Evolutionary conservation across 208 protist species (phyloP).

Genomic region (Trypanosoma caninum): DNA sequence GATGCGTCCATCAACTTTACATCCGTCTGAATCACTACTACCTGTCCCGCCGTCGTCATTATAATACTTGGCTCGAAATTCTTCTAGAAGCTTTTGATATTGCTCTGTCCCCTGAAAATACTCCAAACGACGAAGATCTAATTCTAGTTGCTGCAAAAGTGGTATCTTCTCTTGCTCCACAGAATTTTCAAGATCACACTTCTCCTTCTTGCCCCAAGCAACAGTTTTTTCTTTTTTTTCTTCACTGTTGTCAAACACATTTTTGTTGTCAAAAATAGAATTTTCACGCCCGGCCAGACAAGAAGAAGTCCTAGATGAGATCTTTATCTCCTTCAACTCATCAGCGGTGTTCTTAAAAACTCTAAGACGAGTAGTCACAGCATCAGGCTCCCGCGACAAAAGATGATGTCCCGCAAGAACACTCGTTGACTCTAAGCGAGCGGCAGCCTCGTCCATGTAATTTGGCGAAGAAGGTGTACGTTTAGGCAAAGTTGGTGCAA

Average conservation of each 20-base stretch:
- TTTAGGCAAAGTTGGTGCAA: slow-evolving; percentile 36
- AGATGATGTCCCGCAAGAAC: slow-evolving; percentile 63
- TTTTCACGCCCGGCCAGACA: background rate
- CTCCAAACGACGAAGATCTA: slow-evolving; percentile 79
- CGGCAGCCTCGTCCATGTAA: slow-evolving; percentile 61
- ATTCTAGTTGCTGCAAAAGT: slow-evolving; percentile 46
- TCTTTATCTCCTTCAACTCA: background rate
- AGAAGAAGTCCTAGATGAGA: background rate
- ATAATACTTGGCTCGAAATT: slow-evolving; percentile 66
- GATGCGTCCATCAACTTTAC: slow-evolving; percentile 2
- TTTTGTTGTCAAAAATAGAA: slow-evolving; percentile 9
- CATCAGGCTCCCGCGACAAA: slow-evolving; percentile 17
- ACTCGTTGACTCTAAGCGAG: slow-evolving; percentile 59
- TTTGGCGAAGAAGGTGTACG: slow-evolving; percentile 5
- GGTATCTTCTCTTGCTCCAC: slow-evolving; percentile 15
- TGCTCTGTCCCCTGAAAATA: slow-evolving; percentile 78
- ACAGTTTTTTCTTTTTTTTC: background rate
- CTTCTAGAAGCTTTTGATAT: slow-evolving; percentile 57
- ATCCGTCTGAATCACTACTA: background rate
- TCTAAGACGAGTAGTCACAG: background rate
- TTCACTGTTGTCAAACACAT: background rate
- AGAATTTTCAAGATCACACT: slow-evolving; percentile 15
- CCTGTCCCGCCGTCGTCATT: background rate
- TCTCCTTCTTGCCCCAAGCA: background rate
- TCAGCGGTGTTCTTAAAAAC: slow-evolving; percentile 3